A percentile compares a stretch with the other conserved stretches of the same genome.
Evolutionary conservation across 2,329 filamentous ascomycete species (phyloP).

Genomic region (Macrophomina phaseolina): DNA sequence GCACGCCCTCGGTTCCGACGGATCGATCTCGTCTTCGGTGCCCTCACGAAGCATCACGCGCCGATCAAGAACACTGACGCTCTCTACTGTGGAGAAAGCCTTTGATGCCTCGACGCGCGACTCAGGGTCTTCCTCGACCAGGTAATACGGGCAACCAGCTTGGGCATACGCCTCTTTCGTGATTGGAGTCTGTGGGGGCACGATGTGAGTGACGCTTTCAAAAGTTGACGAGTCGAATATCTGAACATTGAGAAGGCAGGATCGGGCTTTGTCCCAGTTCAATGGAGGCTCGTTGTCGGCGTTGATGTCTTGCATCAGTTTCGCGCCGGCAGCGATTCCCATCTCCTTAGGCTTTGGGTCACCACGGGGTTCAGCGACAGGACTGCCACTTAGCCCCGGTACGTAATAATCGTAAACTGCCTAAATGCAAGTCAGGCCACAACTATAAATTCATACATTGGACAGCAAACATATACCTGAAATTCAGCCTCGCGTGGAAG

Average conservation of each 20-base stretch:
- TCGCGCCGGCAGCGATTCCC: no score
- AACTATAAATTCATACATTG: no score
- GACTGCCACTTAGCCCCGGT: no score
- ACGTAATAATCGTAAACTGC: no score
- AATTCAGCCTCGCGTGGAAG: no score
- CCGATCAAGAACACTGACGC: background rate
- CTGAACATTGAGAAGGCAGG: background rate
- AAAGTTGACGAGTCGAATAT: background rate
- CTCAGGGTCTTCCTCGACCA: background rate
- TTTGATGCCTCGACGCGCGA: background rate
- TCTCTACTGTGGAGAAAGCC: background rate
- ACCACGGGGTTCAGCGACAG: no score
- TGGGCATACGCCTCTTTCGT: background rate
- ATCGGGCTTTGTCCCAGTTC: no score
- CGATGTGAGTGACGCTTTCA: background rate
- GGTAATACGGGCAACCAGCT: background rate
- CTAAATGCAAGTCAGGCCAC: no score
- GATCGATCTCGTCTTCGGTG: background rate
- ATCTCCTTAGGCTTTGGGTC: no score
- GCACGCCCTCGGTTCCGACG: background rate
- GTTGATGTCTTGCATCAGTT: no score
- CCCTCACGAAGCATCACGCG: background rate
- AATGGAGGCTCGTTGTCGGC: no score
- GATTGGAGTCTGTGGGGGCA: background rate
- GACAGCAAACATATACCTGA: no score